Conservation (phyloP, 495 filamentous ascomycete genomes). For the Penicillium paxilli region DNA sequence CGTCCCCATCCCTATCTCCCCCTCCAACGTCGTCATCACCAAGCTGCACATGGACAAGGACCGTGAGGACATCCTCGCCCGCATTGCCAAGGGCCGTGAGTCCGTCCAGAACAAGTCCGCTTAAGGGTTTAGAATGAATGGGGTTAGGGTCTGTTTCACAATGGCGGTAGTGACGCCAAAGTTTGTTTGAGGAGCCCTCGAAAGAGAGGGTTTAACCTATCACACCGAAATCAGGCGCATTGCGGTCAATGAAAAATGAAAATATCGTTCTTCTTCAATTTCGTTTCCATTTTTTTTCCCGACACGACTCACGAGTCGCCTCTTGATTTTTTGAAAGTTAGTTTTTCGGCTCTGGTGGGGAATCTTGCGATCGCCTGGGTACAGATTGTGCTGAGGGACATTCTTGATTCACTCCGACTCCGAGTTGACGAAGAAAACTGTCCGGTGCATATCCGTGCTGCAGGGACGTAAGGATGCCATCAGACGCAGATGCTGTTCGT, state of each 20-base stretch:
- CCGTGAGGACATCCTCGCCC: conserved; percentile 89
- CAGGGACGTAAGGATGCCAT: background rate
- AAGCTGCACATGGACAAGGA: conserved; percentile 99
- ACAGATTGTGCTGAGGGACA: background rate
- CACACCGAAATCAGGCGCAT: conserved; percentile 31
- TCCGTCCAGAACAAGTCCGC: conserved; percentile 39
- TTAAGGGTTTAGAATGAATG: conserved; percentile 32
- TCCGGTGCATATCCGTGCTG: background rate
- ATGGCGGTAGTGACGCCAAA: conserved; percentile 39
- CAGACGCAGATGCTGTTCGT: background rate
- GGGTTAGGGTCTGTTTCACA: conserved; percentile 39
- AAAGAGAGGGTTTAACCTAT: conserved; percentile 32
- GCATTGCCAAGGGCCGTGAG: conserved; percentile 76
- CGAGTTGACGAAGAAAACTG: background rate
- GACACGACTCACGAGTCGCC: no score
- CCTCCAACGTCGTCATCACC: conserved; percentile 92
- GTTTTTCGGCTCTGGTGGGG: background rate
- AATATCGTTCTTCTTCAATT: conserved; percentile 22
- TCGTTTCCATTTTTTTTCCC: conserved; percentile 6
- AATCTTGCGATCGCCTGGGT: no score
- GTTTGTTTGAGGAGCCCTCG: conserved; percentile 37
- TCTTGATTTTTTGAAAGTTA: background rate
- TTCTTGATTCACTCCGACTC: background rate
- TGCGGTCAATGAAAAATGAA: conserved; percentile 34
- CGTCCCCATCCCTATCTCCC: conserved; percentile 84